Evolutionary conservation across 2,329 filamentous ascomycete species (phyloP).

Genomic region (Xylariaceae sp.): DNA sequence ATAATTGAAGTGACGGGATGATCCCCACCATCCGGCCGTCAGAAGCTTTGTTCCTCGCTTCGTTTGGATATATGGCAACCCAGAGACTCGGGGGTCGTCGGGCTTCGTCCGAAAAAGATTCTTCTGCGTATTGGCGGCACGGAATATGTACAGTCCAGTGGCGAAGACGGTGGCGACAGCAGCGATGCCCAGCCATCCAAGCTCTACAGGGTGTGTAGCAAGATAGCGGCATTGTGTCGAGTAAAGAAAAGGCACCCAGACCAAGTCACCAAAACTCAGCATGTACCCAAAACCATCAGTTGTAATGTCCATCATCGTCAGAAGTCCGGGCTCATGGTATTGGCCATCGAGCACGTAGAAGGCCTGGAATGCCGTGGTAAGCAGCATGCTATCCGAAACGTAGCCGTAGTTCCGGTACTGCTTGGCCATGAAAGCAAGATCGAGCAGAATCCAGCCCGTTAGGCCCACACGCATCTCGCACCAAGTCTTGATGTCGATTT

Average conservation of each 20-base stretch:
- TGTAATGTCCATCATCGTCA: conserved; percentile 93
- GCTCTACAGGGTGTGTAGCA: conserved; percentile 72
- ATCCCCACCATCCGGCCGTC: conserved; percentile 17
- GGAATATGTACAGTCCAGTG: conserved; percentile 83
- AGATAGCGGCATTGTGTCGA: conserved; percentile 82
- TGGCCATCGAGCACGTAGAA: conserved; percentile 83
- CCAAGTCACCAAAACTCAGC: conserved; percentile 87
- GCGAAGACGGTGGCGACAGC: conserved; percentile 64
- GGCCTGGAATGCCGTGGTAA: conserved; percentile 72
- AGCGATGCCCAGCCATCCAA: conserved; percentile 64
- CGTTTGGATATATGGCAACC: conserved; percentile 84
- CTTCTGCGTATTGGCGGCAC: conserved; percentile 88
- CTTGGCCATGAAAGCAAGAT: conserved; percentile 79
- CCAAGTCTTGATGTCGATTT: conserved; percentile 86
- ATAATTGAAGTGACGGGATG: conserved; percentile 87
- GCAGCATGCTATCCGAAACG: conserved; percentile 80
- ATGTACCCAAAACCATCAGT: conserved; percentile 94
- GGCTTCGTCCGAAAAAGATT: conserved; percentile 89
- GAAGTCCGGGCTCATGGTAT: conserved; percentile 80
- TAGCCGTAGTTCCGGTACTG: conserved; percentile 83
- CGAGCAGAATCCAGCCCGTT: conserved; percentile 82
- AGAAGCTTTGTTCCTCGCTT: conserved; percentile 70
- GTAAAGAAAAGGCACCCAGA: conserved; percentile 91
- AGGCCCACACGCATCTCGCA: conserved; percentile 90
- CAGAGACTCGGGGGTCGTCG: conserved; percentile 71